Base-by-base conservation (phyloP, 805 yeast species). In the Yamadazyma insecticola region DNA sequence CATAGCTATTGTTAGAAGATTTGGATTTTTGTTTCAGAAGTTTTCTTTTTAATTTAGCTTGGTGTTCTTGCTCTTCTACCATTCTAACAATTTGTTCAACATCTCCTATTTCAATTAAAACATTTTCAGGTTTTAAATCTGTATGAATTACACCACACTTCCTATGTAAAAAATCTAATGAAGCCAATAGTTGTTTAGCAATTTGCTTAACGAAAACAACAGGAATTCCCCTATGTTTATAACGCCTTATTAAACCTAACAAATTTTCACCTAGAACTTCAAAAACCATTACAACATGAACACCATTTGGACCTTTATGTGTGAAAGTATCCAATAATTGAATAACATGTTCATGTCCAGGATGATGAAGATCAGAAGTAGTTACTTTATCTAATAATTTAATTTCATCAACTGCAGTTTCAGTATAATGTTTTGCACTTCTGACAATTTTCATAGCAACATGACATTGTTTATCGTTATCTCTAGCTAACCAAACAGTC, bases 391-490 rank as follows among this genome's bases (percentile, higher is more conserved):
- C 74, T 33, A 92, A 67, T 26, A 92, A 60, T 50, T 85, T 79
- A 40, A 90, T 85, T 53, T 92, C 99, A 57, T 92, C 99, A 10
- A 83, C 60, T 0, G 98, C 97, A 1, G 97, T 89, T 49, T 85
- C 96, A 2, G 96, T 78, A 53, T 90, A 92, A 43, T 86, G 89
- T 32, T 76, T 74, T 11, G 96, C 96, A 46, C 94, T 81, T 40
- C 96, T 72, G 16, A 92, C 97, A 45, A 92, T 81, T 55, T 92
- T 92, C 72, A 92, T 73, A 2, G 98, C 98, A 14, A 92, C 97
- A 51, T 84, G 96, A 28, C 73, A 62, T 37, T 73, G 68, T 33
- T 67, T 63, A 40, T 64, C 68, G 32, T 66, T 60, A 30, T 75
- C 75, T 38, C 62, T 71, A 4, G 96, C 97, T 17, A 85, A 65